Conservation (phyloP, 129 eudicot species). For the Arctium minus region DNA sequence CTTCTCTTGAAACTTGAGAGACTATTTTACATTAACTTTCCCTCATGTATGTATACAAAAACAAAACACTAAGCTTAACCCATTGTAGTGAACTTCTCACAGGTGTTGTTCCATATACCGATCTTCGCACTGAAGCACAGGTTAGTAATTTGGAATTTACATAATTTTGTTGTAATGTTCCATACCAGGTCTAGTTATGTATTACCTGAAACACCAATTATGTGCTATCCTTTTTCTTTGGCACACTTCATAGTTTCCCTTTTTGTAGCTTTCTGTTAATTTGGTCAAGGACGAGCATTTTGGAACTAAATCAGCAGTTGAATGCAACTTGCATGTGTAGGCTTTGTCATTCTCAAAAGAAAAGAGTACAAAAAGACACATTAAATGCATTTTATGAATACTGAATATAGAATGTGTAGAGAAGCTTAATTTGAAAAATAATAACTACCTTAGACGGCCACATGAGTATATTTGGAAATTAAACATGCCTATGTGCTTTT, state of each 20-base stretch:
- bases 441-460: not conserved
- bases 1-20: not conserved
- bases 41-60: not conserved
- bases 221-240: not conserved
- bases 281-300: not conserved
- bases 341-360: not conserved
- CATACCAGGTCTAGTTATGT: not conserved
- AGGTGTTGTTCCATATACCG: constrained; percentile 96
- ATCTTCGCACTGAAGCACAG: constrained; percentile 98
- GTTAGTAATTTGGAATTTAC: constrained; percentile 32
- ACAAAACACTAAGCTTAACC: constrained; percentile 13
- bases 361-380: not conserved
- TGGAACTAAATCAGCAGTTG: not conserved
- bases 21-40: not conserved
- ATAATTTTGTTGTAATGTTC: not conserved
- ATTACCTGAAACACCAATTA: not conserved
- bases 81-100: constrained; percentile 90
- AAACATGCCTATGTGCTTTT: not conserved
- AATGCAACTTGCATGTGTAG: not conserved
- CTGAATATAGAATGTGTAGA: not conserved
- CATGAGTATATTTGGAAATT: not conserved
- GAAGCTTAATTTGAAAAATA: not conserved
- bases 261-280: not conserved
- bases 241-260: not conserved
- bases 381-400: not conserved